Evolutionary conservation across 2,329 filamentous ascomycete species (phyloP).

Genomic region (Pseudogymnoascus sp.): DNA sequence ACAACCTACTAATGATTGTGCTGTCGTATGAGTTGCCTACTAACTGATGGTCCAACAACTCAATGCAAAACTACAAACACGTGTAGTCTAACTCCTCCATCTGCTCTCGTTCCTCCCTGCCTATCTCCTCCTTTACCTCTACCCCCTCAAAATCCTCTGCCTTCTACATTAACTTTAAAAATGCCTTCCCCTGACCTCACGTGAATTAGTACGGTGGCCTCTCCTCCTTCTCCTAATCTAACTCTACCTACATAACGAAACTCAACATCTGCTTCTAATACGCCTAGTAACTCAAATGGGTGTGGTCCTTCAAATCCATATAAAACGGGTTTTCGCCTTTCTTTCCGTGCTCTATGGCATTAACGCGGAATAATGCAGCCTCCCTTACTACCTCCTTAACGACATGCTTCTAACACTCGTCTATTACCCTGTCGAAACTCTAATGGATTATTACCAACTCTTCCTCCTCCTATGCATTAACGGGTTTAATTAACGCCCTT

Average conservation of each 20-base stretch:
- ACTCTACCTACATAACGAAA: background rate
- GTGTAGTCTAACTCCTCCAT: background rate
- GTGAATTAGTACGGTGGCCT: background rate
- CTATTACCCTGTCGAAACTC: background rate
- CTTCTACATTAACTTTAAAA: background rate
- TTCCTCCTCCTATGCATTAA: background rate
- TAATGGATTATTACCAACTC: background rate
- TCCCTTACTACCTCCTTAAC: background rate
- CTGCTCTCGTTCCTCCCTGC: background rate
- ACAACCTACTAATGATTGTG: background rate
- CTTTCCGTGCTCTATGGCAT: background rate
- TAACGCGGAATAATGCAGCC: background rate
- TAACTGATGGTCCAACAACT: background rate
- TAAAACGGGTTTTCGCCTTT: background rate
- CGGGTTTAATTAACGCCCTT: background rate
- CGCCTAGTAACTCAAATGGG: background rate
- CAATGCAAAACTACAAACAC: background rate
- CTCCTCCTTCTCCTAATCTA: background rate
- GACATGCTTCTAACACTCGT: background rate
- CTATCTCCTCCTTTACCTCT: background rate
- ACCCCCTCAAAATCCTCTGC: background rate
- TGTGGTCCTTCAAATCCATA: background rate
- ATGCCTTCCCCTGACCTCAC: background rate
- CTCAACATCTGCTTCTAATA: constrained; percentile 3
- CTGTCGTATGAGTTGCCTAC: background rate